phyloP scores from a whole-genome alignment of 345 rosid species.

The Melaleuca alternifolia region DNA sequence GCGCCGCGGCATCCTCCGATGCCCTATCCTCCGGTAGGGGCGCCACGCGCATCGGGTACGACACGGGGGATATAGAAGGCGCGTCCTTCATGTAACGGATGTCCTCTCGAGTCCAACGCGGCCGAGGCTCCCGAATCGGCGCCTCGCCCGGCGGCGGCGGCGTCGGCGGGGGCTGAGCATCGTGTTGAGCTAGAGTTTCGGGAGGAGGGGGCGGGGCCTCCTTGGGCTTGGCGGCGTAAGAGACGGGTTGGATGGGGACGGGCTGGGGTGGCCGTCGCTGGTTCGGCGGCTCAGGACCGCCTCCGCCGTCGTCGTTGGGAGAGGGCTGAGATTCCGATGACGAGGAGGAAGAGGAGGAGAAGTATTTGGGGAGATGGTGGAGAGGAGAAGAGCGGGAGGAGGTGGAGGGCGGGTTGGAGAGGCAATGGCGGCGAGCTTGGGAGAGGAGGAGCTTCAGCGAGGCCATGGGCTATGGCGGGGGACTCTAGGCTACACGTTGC shows the following conservation, averaged over 20 bases:
- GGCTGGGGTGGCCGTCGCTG: conserved; percentile 1
- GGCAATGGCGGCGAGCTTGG: conserved; percentile 40
- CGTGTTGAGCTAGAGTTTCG: neutral
- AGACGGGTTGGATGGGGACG: conserved; percentile 38
- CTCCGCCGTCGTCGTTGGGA: neutral
- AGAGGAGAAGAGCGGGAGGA: conserved; percentile 14
- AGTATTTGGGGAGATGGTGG: conserved; percentile 15
- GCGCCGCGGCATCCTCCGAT: conserved; percentile 16
- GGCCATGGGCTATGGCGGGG: conserved; percentile 19
- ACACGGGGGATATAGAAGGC: conserved; percentile 46
- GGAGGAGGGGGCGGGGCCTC: conserved; percentile 2
- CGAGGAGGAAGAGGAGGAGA: conserved; percentile 16
- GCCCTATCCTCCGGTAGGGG: conserved; percentile 75
- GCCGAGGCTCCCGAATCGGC: neutral
- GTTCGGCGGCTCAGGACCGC: neutral
- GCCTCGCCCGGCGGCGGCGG: neutral
- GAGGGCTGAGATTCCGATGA: conserved; percentile 3
- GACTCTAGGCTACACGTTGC: neutral
- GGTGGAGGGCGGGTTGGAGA: conserved; percentile 8
- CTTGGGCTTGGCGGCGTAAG: conserved; percentile 54
- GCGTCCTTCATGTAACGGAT: conserved; percentile 58
- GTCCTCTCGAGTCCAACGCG: conserved; percentile 60
- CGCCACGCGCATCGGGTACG: conserved; percentile 65
- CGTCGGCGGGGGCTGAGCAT: neutral
- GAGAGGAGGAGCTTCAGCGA: conserved; percentile 41